Conservation (phyloP, 2,329 filamentous ascomycete genomes). For the Beauveria brongniartii region DNA sequence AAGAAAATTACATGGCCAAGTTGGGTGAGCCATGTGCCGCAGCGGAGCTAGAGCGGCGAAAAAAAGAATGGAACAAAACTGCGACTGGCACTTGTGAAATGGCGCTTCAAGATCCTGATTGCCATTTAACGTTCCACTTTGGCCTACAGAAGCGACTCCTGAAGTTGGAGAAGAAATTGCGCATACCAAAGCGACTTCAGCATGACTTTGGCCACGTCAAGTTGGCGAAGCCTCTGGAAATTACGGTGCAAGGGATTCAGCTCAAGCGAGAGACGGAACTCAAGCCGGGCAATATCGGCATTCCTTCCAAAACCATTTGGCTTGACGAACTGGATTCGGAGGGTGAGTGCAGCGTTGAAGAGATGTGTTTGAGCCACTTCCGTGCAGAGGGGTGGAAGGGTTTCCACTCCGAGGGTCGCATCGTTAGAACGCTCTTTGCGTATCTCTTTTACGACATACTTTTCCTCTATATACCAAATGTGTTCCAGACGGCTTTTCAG, state of each 20-base stretch:
- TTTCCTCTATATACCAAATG: conserved; percentile 88
- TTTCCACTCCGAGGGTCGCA: conserved; percentile 86
- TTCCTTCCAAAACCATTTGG: conserved; percentile 75
- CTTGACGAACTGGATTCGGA: conserved; percentile 63
- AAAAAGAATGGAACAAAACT: conserved; percentile 72
- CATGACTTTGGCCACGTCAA: conserved; percentile 88
- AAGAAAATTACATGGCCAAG: conserved; percentile 87
- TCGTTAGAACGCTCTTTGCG: conserved; percentile 82
- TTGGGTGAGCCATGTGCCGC: conserved; percentile 37
- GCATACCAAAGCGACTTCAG: conserved; percentile 74
- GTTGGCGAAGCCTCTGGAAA: conserved; percentile 66
- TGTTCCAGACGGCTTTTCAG: conserved; percentile 94
- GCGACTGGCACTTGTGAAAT: conserved; percentile 76
- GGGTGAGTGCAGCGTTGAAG: conserved; percentile 79
- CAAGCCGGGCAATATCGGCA: conserved; percentile 30
- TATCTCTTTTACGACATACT: conserved; percentile 91
- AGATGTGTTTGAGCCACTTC: conserved; percentile 87
- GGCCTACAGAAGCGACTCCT: conserved; percentile 89
- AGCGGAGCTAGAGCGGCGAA: conserved; percentile 44
- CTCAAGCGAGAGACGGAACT: conserved; percentile 52
- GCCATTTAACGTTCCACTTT: conserved; percentile 88
- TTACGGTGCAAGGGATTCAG: conserved; percentile 68
- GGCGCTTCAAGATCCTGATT: conserved; percentile 78
- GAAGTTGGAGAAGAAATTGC: conserved; percentile 80
- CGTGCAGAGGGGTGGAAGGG: conserved; percentile 82